A percentile compares a stretch with the other conserved stretches of the same genome.
Conservation (phyloP, 2,329 filamentous ascomycete genomes). For the Fusarium fracticaudum region DNA sequence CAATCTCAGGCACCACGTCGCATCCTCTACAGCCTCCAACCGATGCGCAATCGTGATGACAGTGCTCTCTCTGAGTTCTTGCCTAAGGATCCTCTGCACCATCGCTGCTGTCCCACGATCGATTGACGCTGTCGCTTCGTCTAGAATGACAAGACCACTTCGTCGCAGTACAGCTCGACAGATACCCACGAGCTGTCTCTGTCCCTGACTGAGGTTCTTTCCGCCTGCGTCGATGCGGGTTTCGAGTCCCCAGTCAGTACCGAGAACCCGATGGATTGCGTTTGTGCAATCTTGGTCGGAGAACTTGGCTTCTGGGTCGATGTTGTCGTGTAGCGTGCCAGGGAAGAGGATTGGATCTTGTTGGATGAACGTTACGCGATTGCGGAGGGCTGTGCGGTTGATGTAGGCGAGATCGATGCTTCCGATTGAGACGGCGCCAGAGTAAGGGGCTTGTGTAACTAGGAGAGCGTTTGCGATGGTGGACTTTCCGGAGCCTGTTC, state of each 20-base stretch:
- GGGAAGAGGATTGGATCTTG: conserved; percentile 72
- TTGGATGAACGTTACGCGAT: conserved; percentile 70
- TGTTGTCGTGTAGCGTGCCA: conserved; percentile 68
- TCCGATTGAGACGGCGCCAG: conserved; percentile 65
- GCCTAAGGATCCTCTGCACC: conserved; percentile 66
- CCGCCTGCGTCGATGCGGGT: conserved; percentile 67
- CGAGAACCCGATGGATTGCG: conserved; percentile 69
- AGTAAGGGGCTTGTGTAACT: conserved; percentile 61
- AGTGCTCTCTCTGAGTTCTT: conserved; percentile 64
- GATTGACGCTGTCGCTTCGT: conserved; percentile 72
- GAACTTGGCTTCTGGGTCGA: conserved; percentile 73
- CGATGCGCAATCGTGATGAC: conserved; percentile 75
- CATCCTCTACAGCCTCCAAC: conserved; percentile 68
- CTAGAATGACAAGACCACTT: conserved; percentile 69
- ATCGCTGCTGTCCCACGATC: conserved; percentile 66
- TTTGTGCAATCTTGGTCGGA: conserved; percentile 60
- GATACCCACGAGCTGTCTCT: conserved; percentile 70
- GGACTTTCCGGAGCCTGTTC: conserved; percentile 88
- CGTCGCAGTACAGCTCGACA: conserved; percentile 67
- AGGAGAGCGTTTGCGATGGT: conserved; percentile 72
- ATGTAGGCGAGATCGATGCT: conserved; percentile 61
- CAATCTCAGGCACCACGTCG: conserved; percentile 63
- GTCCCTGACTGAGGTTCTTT: conserved; percentile 70
- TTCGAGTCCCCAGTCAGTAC: conserved; percentile 56
- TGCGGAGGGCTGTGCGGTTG: conserved; percentile 64